Evolutionary conservation across 495 filamentous ascomycete species (phyloP), one percentile per base, ranked within the genome.

Genomic region (Aspergillus sclerotioniger): DNA sequence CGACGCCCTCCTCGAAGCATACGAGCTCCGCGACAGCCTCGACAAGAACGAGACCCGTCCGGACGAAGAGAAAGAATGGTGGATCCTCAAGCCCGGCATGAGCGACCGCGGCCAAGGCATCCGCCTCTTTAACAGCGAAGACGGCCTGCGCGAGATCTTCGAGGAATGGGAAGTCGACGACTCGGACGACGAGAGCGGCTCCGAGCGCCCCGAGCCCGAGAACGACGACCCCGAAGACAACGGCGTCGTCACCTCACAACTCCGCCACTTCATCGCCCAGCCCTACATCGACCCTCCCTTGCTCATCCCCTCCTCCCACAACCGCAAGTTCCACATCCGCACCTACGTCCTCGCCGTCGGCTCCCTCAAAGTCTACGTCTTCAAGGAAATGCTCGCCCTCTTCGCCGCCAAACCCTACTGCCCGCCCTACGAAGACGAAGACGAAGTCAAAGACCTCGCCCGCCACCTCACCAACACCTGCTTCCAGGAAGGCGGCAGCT

Each of bases 61-160:
- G 4, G 66, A 71, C 2, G 64, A 73, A 0, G 81, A 89, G 63
- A 80, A 79, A 50, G 89, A 95, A 72, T 98, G 93, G 93, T 98
- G 94, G 94, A 96, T 98, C 59, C 72, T 98, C 41, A 98, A 98
- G 68, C 94, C 94, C 0, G 84, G 92, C 1, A 98, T 98, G 94
- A 96, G 91, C 71, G 94, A 98, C 67, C 83, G 92, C 5, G 94
- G 93, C 3, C 91, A 96, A 67, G 94, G 94, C 3, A 94, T 98
- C 43, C 75, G 90, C 37, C 76, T 98, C 3, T 98, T 98, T 71
- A 87, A 83, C 65, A 89, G 84, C 39, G 87, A 91, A 72, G 84
- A 85, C 50, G 86, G 96, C 65, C 73, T 98, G 15, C 85, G 84
- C 44, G 80, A 73, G 17, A 92, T 98, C 28, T 98, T 98, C 64